phyloP scores from a whole-genome alignment of 805 yeast genomes.

The Kazachstania psychrophila region DNA sequence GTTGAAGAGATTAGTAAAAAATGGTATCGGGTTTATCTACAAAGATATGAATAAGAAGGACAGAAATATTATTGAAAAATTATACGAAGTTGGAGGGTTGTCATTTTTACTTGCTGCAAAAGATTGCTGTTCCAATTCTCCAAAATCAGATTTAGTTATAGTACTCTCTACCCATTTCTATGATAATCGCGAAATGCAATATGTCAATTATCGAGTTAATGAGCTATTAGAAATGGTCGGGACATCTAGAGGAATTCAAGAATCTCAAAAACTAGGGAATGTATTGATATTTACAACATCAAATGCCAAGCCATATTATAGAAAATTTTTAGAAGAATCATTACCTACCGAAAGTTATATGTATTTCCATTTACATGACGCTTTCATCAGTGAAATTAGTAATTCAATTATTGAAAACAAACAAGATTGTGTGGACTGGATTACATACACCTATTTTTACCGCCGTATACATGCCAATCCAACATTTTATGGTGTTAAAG shows the following conservation, averaged over 20 bases:
- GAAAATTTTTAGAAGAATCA: conserved; percentile 60
- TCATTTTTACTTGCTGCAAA: conserved; percentile 51
- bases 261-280: conserved; percentile 27
- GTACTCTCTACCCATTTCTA: conserved; percentile 62
- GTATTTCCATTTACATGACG: conserved; percentile 51
- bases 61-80: conserved; percentile 41
- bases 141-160: conserved; percentile 46
- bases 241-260: conserved; percentile 25
- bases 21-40: conserved; percentile 61
- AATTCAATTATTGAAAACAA: conserved; percentile 50
- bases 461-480: conserved; percentile 77
- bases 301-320: conserved; percentile 52
- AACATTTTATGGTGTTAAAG: conserved; percentile 73
- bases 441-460: conserved; percentile 76
- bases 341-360: conserved; percentile 79
- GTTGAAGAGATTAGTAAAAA: conserved; percentile 35
- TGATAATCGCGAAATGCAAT: conserved; percentile 67
- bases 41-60: conserved; percentile 51
- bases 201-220: conserved; percentile 56
- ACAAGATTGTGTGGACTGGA: conserved; percentile 87
- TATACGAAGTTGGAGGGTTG: conserved; percentile 44
- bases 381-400: conserved; percentile 64
- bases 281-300: conserved; percentile 51
- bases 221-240: conserved; percentile 61
- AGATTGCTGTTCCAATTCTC: conserved; percentile 43